Conservation (phyloP, 2,329 filamentous ascomycete genomes). For the Paecilomyces variotii region DNA sequence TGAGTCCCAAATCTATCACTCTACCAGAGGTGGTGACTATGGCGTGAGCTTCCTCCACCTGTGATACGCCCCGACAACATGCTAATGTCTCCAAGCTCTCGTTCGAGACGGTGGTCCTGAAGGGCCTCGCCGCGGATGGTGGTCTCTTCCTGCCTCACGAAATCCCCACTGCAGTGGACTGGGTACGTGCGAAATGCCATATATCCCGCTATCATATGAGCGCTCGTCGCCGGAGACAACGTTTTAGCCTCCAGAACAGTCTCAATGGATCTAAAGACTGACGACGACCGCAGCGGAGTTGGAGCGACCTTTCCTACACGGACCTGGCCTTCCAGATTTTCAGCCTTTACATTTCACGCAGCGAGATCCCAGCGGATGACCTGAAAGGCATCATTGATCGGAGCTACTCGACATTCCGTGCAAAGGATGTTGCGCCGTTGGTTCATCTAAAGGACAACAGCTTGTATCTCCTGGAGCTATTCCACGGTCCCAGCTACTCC, state of each 20-base stretch:
- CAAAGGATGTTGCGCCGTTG: no score
- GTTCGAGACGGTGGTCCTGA: conserved; percentile 85
- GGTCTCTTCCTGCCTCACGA: conserved; percentile 84
- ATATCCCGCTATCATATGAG: no score
- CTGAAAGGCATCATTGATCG: conserved; percentile 74
- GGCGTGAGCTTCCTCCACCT: conserved; percentile 13
- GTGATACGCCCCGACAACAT: background rate
- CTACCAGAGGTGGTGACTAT: conserved; percentile 24
- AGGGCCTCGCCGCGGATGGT: conserved; percentile 77
- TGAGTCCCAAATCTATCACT: conserved; percentile 24
- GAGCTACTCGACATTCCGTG: conserved; percentile 83
- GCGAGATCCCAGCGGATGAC: conserved; percentile 73
- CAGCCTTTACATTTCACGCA: conserved; percentile 74
- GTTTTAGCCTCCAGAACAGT: no score
- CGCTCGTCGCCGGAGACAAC: no score
- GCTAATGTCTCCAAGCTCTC: conserved; percentile 46
- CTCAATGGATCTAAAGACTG: no score
- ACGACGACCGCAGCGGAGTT: no score
- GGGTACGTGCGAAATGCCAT: no score
- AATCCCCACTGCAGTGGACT: conserved; percentile 46
- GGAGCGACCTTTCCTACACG: no score
- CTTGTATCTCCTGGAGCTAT: conserved; percentile 83
- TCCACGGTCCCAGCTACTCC: conserved; percentile 90
- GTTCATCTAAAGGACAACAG: conserved; percentile 56
- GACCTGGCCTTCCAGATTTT: conserved; percentile 80